These are phyloP conservation scores for Ceriops zippeliana DNA, from an alignment of 345 rosid genomes.

Conservation along the genomic window DNA sequence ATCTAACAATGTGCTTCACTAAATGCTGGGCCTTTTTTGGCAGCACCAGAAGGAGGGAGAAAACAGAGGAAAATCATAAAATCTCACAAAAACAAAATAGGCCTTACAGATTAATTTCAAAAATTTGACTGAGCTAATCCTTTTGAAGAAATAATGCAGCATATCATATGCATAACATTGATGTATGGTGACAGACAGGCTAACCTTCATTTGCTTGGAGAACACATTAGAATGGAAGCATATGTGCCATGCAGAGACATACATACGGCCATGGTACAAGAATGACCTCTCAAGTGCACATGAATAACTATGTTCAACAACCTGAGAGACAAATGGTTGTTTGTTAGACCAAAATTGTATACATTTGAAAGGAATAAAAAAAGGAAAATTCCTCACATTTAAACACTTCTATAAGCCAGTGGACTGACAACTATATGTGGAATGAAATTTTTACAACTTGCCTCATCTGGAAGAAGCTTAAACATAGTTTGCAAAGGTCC, in stretches of 20 bases:
- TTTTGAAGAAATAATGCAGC: not conserved
- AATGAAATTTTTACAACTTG: slow-evolving; percentile 24
- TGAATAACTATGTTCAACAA: slow-evolving; percentile 84
- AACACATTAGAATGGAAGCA: slow-evolving; percentile 98
- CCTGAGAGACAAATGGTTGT: slow-evolving; percentile 40
- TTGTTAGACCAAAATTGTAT: slow-evolving; percentile 20
- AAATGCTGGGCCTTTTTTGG: no score
- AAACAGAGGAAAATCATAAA: not conserved
- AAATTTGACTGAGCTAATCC: not conserved
- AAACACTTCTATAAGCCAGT: not conserved
- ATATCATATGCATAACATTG: not conserved
- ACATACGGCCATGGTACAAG: slow-evolving; percentile 97
- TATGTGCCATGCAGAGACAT: slow-evolving; percentile 96
- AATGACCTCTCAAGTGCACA: slow-evolving; percentile 98
- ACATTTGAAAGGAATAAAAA: not conserved
- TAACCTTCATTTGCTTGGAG: slow-evolving; percentile 98
- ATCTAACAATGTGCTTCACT: no score
- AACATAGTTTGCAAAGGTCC: slow-evolving; percentile 94
- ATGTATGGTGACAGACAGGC: slow-evolving; percentile 19
- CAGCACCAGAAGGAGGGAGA: no score
- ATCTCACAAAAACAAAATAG: not conserved
- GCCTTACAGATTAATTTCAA: not conserved
- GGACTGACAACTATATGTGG: slow-evolving; percentile 8
- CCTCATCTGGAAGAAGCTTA: slow-evolving; percentile 89
- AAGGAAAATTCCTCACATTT: not conserved